Conservation (phyloP, 768 basidiomycete genomes). For the Chalciporus piperatus region DNA sequence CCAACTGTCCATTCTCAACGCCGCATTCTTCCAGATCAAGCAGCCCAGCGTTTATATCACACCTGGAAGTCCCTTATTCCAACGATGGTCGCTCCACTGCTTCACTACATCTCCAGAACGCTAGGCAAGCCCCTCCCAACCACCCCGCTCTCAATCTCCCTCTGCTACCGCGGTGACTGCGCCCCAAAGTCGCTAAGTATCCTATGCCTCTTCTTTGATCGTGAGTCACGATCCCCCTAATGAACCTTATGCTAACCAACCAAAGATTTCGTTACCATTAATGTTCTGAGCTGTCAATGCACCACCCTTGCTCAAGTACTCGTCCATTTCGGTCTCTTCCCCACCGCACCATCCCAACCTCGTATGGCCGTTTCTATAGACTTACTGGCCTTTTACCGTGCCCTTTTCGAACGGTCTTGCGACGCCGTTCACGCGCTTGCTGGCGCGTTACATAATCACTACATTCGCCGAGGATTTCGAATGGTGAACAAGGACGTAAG, state of each 20-base stretch:
- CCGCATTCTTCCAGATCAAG: not conserved
- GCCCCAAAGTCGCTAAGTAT: not conserved
- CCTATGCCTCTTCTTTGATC: slow-evolving; percentile 1
- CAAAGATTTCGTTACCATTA: slow-evolving; percentile 15
- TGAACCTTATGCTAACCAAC: not conserved
- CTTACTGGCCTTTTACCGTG: too few species aligned
- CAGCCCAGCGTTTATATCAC: not conserved
- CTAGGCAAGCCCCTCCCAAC: not conserved
- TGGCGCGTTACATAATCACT: not conserved
- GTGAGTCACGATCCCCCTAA: not conserved
- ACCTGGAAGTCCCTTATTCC: slow-evolving; percentile 5
- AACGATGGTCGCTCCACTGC: not conserved
- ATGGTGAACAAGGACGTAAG: not conserved
- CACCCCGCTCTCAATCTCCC: not conserved
- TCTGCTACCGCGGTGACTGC: not conserved
- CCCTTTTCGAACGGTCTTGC: slow-evolving; percentile 28
- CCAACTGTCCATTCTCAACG: not conserved
- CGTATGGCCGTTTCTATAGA: too few species aligned
- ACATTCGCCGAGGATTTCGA: slow-evolving; percentile 12
- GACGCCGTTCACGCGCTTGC: slow-evolving; percentile 19
- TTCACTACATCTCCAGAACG: not conserved
- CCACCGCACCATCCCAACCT: slow-evolving; percentile 19
- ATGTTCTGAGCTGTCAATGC: slow-evolving; percentile 23
- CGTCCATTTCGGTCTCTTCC: slow-evolving; percentile 33
- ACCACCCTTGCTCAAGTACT: slow-evolving; percentile 20